phyloP scores from a whole-genome alignment of 495 filamentous ascomycete genomes.

The Lasiosphaeris hirsuta region DNA sequence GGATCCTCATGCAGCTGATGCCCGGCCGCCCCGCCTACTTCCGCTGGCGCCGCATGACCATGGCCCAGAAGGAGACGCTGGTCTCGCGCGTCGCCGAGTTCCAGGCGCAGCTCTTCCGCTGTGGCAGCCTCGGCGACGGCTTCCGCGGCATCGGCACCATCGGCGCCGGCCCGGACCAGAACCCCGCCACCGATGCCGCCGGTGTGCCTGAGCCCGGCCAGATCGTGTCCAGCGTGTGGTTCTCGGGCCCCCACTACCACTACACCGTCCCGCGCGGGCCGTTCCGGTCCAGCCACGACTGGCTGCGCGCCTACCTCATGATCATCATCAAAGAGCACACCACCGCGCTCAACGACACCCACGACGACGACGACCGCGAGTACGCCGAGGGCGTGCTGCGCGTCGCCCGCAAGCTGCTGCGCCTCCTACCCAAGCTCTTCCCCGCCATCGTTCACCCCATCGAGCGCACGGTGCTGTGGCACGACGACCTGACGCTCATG shows the following conservation, averaged over 20 bases:
- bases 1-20: conserved; percentile 55
- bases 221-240: conserved; percentile 28
- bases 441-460: conserved; percentile 20
- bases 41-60: conserved; percentile 40
- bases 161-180: conserved; percentile 4
- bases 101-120: conserved; percentile 27
- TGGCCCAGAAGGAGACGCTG: conserved; percentile 36
- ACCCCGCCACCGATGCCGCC: neutral
- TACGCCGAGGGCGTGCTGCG: conserved; percentile 24
- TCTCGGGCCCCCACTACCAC: conserved; percentile 24
- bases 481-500: conserved; percentile 45
- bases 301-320: conserved; percentile 25
- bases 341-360: conserved; percentile 11
- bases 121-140: conserved; percentile 23
- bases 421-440: conserved; percentile 28
- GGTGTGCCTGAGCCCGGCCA: conserved; percentile 17
- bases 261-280: conserved; percentile 27
- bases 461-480: conserved; percentile 41
- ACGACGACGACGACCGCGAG: conserved; percentile 23
- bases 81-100: conserved; percentile 38
- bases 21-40: conserved; percentile 38
- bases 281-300: conserved; percentile 30
- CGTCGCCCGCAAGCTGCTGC: conserved; percentile 25
- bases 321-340: conserved; percentile 30
- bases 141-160: conserved; percentile 39